Evolutionary conservation across 2,329 filamentous ascomycete genomes (phyloP).

Genomic region (Apiospora aurea): DNA sequence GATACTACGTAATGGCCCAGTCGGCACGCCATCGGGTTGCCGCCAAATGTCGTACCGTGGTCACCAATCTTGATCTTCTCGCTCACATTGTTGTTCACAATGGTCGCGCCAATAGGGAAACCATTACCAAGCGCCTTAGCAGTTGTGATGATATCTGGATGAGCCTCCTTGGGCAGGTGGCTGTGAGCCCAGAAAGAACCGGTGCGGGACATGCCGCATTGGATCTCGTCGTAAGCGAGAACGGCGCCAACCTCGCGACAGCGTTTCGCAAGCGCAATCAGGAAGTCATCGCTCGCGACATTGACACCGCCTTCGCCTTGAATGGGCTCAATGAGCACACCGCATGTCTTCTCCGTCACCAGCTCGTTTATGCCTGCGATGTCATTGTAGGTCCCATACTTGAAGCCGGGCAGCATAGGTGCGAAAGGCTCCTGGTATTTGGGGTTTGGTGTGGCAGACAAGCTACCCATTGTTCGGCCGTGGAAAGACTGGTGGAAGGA

Average conservation of each 20-base stretch:
- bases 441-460: conserved; percentile 96
- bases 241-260: conserved; percentile 89
- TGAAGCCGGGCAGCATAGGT: conserved; percentile 95
- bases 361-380: conserved; percentile 72
- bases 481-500: conserved; percentile 95
- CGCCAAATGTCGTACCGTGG: conserved; percentile 93
- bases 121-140: conserved; percentile 97
- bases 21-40: conserved; percentile 85
- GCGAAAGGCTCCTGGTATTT: conserved; percentile 97
- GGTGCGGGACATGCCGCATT: conserved; percentile 89
- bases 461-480: conserved; percentile 91
- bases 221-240: conserved; percentile 95
- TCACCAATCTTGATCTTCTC: conserved; percentile 75
- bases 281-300: conserved; percentile 81
- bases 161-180: conserved; percentile 74
- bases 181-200: conserved; percentile 91
- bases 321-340: conserved; percentile 95
- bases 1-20: conserved; percentile 86
- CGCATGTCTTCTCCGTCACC: conserved; percentile 86
- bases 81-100: conserved; percentile 66
- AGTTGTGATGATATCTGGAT: conserved; percentile 92
- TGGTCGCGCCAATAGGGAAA: conserved; percentile 89
- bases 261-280: conserved; percentile 80
- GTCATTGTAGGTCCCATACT: conserved; percentile 86
- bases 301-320: conserved; percentile 96